phyloP scores from a whole-genome alignment of 2,329 filamentous ascomycete species.

The Periconia sp. region DNA sequence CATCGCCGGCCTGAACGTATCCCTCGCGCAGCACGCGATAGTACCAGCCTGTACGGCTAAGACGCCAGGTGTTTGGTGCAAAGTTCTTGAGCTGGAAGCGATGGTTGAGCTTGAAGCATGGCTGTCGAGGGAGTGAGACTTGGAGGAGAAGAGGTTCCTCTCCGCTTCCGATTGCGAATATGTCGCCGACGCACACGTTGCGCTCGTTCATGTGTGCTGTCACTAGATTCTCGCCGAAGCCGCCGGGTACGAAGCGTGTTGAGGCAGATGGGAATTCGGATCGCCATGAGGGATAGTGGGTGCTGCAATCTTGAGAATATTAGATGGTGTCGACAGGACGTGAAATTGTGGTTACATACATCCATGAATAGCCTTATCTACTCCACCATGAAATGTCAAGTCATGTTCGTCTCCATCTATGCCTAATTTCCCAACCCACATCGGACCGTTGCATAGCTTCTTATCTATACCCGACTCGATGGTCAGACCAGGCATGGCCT shows the following conservation, averaged over 20 bases:
- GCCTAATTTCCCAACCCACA: constrained; percentile 47
- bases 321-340: constrained; percentile 39
- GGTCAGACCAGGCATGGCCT: constrained; percentile 7
- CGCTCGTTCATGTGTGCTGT: constrained; percentile 63
- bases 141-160: constrained; percentile 55
- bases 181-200: constrained; percentile 68
- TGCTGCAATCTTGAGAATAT: constrained; percentile 2
- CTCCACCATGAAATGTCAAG: constrained; percentile 65
- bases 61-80: constrained; percentile 60
- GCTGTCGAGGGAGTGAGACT: constrained; percentile 65
- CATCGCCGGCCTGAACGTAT: neutral
- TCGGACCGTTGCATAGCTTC: neutral
- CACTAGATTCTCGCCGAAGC: constrained; percentile 69
- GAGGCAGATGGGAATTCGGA: constrained; percentile 50
- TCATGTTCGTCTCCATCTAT: constrained; percentile 66
- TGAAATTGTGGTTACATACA: constrained; percentile 42
- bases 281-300: constrained; percentile 8
- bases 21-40: constrained; percentile 60
- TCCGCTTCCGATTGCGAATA: constrained; percentile 50
- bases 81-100: constrained; percentile 67
- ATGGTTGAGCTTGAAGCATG: constrained; percentile 71
- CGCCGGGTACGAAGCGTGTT: constrained; percentile 59
- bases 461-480: constrained; percentile 10
- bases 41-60: constrained; percentile 68
- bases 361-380: constrained; percentile 66